A percentile compares a stretch with the other conserved stretches of the same genome.
These are phyloP conservation scores for Cinnamomum micranthum DNA, from an alignment of 164 flowering plant species.

Conservation along the genomic window DNA sequence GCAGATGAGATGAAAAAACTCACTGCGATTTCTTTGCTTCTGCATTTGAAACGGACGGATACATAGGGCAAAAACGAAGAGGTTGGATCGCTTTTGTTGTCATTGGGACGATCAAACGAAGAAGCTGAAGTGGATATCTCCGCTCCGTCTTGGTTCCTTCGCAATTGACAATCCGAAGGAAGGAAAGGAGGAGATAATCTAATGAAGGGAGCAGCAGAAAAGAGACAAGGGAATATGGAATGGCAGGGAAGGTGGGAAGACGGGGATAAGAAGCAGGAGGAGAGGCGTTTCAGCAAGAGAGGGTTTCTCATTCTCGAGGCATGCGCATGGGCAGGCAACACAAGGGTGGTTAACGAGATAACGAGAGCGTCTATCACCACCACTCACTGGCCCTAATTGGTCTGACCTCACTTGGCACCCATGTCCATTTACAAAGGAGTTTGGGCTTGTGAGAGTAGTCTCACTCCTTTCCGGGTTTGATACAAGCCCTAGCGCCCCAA, in stretches of 20 bases:
- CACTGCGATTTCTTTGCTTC: not conserved
- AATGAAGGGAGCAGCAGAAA: not conserved
- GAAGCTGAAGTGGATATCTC: not conserved
- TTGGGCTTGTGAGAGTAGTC: no score
- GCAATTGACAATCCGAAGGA: not conserved
- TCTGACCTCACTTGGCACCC: no score
- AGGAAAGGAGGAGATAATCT: not conserved
- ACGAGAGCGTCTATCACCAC: no score
- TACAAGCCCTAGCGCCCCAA: no score
- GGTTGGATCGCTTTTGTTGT: not conserved
- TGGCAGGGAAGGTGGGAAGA: not conserved
- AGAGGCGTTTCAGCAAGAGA: not conserved
- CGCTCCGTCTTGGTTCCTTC: not conserved
- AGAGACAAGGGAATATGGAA: not conserved
- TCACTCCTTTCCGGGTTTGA: no score
- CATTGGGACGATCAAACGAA: not conserved
- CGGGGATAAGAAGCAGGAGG: not conserved
- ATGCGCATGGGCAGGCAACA: no score
- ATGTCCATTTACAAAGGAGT: no score
- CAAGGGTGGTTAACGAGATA: no score
- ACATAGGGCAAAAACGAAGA: not conserved
- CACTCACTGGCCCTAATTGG: no score
- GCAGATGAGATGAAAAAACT: not conserved
- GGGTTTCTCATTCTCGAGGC: not conserved
- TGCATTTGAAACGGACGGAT: not conserved